These are phyloP conservation scores for Sporothrix brasiliensis DNA, from an alignment of 2,329 filamentous ascomycete species.

Conservation along the genomic window DNA sequence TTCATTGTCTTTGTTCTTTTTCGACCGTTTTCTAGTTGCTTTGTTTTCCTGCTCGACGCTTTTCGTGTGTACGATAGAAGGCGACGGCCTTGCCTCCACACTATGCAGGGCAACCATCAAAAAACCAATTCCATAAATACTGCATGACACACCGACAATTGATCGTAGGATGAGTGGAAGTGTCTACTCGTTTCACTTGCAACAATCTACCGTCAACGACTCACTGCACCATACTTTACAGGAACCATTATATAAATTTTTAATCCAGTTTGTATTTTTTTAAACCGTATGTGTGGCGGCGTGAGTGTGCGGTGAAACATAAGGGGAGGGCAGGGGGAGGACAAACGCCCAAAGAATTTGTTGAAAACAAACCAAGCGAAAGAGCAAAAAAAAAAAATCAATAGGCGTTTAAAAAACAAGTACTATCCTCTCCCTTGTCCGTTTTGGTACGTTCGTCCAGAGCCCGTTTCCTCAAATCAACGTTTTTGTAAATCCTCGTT, in stretches of 20 bases:
- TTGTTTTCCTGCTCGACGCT: background rate
- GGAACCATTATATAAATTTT: slow-evolving; percentile 15
- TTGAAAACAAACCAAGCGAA: slow-evolving; percentile 12
- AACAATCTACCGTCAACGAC: background rate
- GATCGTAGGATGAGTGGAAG: background rate
- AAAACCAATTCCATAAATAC: background rate
- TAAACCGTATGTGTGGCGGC: background rate
- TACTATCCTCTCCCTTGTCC: background rate
- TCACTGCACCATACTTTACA: background rate
- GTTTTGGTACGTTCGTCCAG: background rate
- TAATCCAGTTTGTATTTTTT: slow-evolving; percentile 22
- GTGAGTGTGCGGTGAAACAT: background rate
- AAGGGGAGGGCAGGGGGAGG: background rate
- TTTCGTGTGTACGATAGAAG: slow-evolving; percentile 26
- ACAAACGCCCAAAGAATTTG: slow-evolving; percentile 18
- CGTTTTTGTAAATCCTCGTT: slow-evolving; percentile 8
- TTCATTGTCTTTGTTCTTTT: background rate
- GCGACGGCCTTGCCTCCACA: slow-evolving; percentile 18
- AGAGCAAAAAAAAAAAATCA: background rate
- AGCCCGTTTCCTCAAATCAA: slow-evolving; percentile 13
- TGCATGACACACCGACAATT: background rate
- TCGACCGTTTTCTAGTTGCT: background rate
- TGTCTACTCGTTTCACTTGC: too few relatives aligned
- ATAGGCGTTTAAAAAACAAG: slow-evolving; percentile 2
- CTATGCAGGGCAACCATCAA: slow-evolving; percentile 3